phyloP scores from a whole-genome alignment of 495 filamentous ascomycete species.

The Podospora anserina region DNA sequence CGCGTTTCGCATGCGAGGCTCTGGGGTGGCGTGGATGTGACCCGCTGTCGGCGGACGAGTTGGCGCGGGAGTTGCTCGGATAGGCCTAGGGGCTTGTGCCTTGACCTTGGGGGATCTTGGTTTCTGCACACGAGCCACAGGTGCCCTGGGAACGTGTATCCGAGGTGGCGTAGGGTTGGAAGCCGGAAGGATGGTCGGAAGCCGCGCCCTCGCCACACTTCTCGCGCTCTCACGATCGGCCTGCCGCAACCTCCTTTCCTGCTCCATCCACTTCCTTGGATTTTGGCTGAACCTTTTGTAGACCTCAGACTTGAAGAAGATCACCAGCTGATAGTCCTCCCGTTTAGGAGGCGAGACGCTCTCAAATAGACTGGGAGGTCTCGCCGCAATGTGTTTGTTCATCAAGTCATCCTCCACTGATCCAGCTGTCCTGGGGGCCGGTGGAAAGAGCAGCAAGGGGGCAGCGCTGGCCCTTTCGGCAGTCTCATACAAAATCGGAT shows the following conservation, averaged over 20 bases:
- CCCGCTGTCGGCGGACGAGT: slow-evolving; percentile 25
- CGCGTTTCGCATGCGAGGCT: slow-evolving; percentile 41
- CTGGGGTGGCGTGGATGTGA: slow-evolving; percentile 47
- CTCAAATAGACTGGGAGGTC: slow-evolving; percentile 55
- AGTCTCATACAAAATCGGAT: slow-evolving; percentile 46
- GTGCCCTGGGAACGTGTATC: slow-evolving; percentile 43
- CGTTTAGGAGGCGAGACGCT: slow-evolving; percentile 59
- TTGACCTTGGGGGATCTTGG: slow-evolving; percentile 28
- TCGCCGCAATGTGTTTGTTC: slow-evolving; percentile 63
- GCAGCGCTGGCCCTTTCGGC: slow-evolving; percentile 44
- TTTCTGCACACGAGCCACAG: slow-evolving; percentile 43
- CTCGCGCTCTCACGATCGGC: slow-evolving; percentile 42
- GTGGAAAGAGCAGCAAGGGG: slow-evolving; percentile 56
- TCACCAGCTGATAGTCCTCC: slow-evolving; percentile 66
- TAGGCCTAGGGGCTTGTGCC: slow-evolving; percentile 31
- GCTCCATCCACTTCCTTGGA: slow-evolving; percentile 57
- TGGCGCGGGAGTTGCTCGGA: slow-evolving; percentile 27
- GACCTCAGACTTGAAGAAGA: slow-evolving; percentile 65
- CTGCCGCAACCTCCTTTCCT: slow-evolving; percentile 58
- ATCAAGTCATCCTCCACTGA: slow-evolving; percentile 47
- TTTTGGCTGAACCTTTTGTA: slow-evolving; percentile 57
- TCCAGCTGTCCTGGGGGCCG: slow-evolving; percentile 29
- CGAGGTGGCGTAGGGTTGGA: slow-evolving; percentile 34
- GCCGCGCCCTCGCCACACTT: slow-evolving; percentile 26
- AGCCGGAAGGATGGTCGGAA: slow-evolving; percentile 45